Evolutionary conservation across 176 grass and related monocot genomes (phyloP).

Genomic region (Metroxylon sagu): DNA sequence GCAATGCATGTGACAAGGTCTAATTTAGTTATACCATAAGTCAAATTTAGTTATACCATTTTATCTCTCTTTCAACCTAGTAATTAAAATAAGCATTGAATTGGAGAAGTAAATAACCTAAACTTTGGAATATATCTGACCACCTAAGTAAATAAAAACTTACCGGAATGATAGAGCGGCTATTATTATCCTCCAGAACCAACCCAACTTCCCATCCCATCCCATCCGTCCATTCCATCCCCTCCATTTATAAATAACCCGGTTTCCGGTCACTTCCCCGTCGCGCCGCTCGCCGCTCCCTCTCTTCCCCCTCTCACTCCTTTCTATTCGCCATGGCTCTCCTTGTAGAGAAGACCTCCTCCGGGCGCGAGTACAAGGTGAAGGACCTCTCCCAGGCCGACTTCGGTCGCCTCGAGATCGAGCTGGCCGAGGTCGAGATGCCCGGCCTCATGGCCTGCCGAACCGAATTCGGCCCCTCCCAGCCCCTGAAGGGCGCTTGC

Average conservation of each 20-base stretch:
- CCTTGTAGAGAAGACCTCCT: constrained; percentile 76
- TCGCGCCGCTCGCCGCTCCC: neutral
- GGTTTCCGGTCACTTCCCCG: neutral
- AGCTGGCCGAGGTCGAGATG: constrained; percentile 95
- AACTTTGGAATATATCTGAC: no score
- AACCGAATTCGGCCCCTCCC: constrained; percentile 60
- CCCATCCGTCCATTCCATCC: neutral
- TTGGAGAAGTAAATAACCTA: no score
- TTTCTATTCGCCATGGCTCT: constrained; percentile 42
- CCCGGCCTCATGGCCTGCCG: constrained; percentile 89
- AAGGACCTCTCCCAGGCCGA: constrained; percentile 93
- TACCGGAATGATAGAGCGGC: no score
- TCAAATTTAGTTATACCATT: no score
- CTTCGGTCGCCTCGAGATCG: constrained; percentile 87
- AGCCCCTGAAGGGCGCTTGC: constrained; percentile 64
- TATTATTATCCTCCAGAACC: neutral
- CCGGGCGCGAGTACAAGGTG: constrained; percentile 86
- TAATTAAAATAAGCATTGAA: no score
- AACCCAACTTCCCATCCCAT: neutral
- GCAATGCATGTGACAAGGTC: no score
- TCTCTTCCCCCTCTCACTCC: neutral
- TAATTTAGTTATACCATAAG: no score
- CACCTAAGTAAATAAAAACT: no score
- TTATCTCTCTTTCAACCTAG: no score
- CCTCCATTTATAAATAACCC: neutral